Evolutionary conservation across 192 early-diverging fungal species (phyloP), one percentile per base, ranked within the genome.

Genomic region (Coemansia sp.): DNA sequence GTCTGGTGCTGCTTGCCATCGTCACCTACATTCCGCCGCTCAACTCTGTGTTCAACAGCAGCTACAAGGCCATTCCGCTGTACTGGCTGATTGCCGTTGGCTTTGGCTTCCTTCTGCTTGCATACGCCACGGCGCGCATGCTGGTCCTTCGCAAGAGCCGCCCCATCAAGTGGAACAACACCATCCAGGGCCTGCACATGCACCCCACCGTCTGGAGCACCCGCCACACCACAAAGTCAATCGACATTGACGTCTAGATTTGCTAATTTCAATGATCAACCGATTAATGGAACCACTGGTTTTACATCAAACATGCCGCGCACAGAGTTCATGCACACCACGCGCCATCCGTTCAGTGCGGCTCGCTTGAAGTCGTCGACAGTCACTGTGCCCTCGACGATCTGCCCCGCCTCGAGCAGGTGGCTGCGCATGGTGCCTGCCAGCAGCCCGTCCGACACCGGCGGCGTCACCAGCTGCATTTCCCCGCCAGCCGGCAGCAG

Each of bases 1-100:
- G 94, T 17, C 74, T 75, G 25, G 58, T 67, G 13, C 82, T 98
- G 40, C 90, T 84, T 19, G 75, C 82, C 57, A 70, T 90, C 30
- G 86, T 96, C 64, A 90, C 94, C 20, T 98, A 96, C 81, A 79
- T 88, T 17, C 93, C 93, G 41, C 86, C 89, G 36, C 68, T 98
- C 30, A 87, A 89, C 52, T 67, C 84, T 2, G 82, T 91, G 23
- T 98, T 98, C 71, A 82, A 88, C 47, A 91, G 85, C 17, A 85
- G 83, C 45, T 84, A 83, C 64, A 80, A 79, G 47, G 65, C 91
- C 33, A 83, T 80, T 53, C 91, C 87, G 50, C 65, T 92, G 30
- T 90, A 84, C 65, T 91, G 93, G 91, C 83, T 97, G 40, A 88
- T 95, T 59, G 87, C 93, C 9, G 70, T 96, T n/a, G 94, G 74